A percentile compares a stretch with the other conserved stretches of the same genome.
phyloP scores from a whole-genome alignment of 2,329 filamentous ascomycete genomes.

The Diaporthe caulivora region DNA sequence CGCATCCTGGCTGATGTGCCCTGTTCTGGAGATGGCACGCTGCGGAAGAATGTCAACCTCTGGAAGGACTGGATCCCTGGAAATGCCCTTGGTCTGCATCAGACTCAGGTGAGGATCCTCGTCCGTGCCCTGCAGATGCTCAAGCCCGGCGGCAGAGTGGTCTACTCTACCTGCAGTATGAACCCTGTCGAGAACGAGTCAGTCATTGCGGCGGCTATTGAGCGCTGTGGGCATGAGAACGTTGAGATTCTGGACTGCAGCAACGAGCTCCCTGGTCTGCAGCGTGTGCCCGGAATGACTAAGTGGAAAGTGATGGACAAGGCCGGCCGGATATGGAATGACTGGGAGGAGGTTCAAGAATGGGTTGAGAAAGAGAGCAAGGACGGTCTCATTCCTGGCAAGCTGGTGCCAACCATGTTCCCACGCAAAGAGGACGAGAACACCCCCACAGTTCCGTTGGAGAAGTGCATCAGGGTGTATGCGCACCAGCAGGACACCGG shows the following conservation, averaged over 20 bases:
- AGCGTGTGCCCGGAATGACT: slow-evolving; percentile 81
- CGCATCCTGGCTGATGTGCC: slow-evolving; percentile 96
- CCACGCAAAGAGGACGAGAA: slow-evolving; percentile 67
- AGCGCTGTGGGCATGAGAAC: slow-evolving; percentile 84
- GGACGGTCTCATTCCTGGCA: slow-evolving; percentile 71
- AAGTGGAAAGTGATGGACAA: slow-evolving; percentile 95
- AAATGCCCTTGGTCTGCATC: slow-evolving; percentile 87
- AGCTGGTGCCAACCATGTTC: slow-evolving; percentile 87
- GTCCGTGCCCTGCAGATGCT: slow-evolving; percentile 95
- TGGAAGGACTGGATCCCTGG: slow-evolving; percentile 96
- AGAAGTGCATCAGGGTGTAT: slow-evolving; percentile 94
- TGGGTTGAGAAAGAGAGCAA: slow-evolving; percentile 69
- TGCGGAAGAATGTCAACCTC: slow-evolving; percentile 91
- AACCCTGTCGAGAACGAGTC: slow-evolving; percentile 98
- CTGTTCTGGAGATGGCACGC: slow-evolving; percentile 94
- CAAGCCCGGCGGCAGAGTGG: slow-evolving; percentile 92
- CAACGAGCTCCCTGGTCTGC: slow-evolving; percentile 80
- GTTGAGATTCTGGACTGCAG: slow-evolving; percentile 89
- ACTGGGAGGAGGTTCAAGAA: slow-evolving; percentile 84
- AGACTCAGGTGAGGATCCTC: slow-evolving; percentile 89
- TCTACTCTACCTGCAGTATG: slow-evolving; percentile 99
- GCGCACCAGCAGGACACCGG: slow-evolving; percentile 96
- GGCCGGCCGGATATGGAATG: slow-evolving; percentile 80
- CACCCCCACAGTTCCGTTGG: slow-evolving; percentile 78
- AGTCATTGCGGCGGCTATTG: slow-evolving; percentile 88